Percentiles rank a stretch among this genome's conserved stretches.
Evolutionary conservation across 2,329 filamentous ascomycete genomes (phyloP).

Genomic region (Cercospora zeina): DNA sequence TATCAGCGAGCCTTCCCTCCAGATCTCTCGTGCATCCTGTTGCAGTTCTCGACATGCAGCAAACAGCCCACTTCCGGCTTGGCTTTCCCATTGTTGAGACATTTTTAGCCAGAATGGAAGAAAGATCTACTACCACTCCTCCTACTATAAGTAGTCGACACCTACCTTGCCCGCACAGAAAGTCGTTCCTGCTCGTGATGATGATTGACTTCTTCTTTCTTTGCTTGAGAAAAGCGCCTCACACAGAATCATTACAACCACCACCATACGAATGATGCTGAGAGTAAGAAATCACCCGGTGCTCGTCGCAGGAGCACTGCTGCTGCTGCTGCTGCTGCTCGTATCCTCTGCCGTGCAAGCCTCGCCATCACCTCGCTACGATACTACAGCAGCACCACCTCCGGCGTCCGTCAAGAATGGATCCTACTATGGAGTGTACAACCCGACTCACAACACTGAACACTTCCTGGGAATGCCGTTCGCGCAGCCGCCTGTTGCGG

Average conservation of each 20-base stretch:
- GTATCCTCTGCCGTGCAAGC: neutral
- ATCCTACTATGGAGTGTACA: constrained; percentile 49
- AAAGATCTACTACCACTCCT: no score
- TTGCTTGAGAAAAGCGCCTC: neutral
- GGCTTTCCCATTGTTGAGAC: neutral
- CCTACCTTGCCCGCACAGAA: neutral
- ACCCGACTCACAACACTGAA: constrained; percentile 50
- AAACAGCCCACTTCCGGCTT: neutral
- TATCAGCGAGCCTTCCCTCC: neutral
- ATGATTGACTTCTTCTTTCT: neutral
- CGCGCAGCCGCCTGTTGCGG: constrained; percentile 53
- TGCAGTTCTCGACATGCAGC: neutral
- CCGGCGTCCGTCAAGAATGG: constrained; percentile 47
- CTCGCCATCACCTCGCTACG: constrained; percentile 2
- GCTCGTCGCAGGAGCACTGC: constrained; percentile 1
- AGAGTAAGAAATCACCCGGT: neutral
- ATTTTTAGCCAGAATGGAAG: constrained; percentile 1
- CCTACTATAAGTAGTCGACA: neutral
- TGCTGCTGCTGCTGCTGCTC: no score
- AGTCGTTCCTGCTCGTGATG: neutral
- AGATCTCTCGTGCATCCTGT: neutral
- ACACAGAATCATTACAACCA: neutral
- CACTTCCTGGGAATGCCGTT: constrained; percentile 59
- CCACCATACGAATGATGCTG: neutral
- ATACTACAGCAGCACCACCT: constrained; percentile 16